These are phyloP conservation scores for Pontederia crassipes DNA, from an alignment of 176 grass and related monocot species.

Conservation along the genomic window DNA sequence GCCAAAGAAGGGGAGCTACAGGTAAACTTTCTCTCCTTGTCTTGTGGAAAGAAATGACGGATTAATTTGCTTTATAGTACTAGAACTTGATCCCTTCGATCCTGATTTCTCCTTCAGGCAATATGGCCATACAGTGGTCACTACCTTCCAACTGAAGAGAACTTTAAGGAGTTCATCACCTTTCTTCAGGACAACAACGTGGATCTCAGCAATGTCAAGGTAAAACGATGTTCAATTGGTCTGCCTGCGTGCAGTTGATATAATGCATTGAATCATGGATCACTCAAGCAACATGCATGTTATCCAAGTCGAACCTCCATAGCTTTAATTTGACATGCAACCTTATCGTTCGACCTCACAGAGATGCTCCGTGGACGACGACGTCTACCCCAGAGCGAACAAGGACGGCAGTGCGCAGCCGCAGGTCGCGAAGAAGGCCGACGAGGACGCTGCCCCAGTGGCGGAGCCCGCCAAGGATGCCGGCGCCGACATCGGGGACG, in stretches of 20 bases:
- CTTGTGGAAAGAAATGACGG: neutral
- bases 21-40: conserved; percentile 28
- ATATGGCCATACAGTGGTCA: conserved; percentile 98
- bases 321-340: neutral
- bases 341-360: conserved; percentile 12
- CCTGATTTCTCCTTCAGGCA: conserved; percentile 24
- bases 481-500: neutral
- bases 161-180: conserved; percentile 74
- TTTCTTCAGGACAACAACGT: conserved; percentile 77
- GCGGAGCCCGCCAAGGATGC: neutral
- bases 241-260: no score
- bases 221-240: conserved; percentile 11
- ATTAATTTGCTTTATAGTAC: neutral
- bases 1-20: conserved; percentile 57
- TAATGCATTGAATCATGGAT: no score
- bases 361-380: conserved; percentile 69
- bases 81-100: neutral
- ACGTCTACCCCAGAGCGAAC: conserved; percentile 32
- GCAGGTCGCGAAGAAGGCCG: conserved; percentile 1
- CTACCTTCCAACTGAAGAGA: conserved; percentile 82
- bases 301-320: no score
- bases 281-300: neutral
- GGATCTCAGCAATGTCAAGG: conserved; percentile 84
- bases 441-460: neutral
- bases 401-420: conserved; percentile 10